Evolutionary conservation across 768 basidiomycete genomes (phyloP).

Genomic region (Mycena polygramma): DNA sequence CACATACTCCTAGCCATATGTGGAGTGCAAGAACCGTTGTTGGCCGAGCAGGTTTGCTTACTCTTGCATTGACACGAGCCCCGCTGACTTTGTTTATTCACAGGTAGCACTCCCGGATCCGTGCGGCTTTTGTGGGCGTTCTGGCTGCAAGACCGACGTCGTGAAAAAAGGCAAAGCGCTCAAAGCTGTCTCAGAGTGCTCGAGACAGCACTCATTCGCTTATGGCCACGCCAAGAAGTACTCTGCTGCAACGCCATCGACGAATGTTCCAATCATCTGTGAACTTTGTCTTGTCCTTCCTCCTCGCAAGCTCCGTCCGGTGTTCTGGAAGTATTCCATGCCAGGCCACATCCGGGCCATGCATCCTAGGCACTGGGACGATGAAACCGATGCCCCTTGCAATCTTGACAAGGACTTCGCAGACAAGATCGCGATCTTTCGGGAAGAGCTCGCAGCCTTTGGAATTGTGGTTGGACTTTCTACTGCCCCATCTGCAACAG

Average conservation of each 20-base stretch:
- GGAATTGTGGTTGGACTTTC: neutral
- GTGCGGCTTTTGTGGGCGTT: conserved; percentile 10
- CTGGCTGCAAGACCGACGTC: neutral
- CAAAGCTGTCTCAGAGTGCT: no score
- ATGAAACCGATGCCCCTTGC: neutral
- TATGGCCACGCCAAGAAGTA: neutral
- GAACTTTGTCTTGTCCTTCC: neutral
- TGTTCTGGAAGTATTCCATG: conserved; percentile 18
- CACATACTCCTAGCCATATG: neutral
- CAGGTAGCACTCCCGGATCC: neutral
- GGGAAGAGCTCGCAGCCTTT: neutral
- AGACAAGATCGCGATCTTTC: neutral
- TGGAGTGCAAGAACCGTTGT: neutral
- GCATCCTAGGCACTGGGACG: conserved; percentile 11
- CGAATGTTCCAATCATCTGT: neutral
- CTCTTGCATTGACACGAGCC: neutral
- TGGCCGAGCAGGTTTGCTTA: neutral
- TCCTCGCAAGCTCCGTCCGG: neutral
- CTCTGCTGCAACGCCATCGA: neutral
- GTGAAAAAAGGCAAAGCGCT: no score
- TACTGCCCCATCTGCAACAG: neutral
- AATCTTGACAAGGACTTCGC: neutral
- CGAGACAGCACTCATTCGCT: neutral
- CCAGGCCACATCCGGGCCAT: neutral
- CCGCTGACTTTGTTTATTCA: no score